Evolutionary conservation across 176 grass and related monocot species (phyloP).

Genomic region (Poa annua): DNA sequence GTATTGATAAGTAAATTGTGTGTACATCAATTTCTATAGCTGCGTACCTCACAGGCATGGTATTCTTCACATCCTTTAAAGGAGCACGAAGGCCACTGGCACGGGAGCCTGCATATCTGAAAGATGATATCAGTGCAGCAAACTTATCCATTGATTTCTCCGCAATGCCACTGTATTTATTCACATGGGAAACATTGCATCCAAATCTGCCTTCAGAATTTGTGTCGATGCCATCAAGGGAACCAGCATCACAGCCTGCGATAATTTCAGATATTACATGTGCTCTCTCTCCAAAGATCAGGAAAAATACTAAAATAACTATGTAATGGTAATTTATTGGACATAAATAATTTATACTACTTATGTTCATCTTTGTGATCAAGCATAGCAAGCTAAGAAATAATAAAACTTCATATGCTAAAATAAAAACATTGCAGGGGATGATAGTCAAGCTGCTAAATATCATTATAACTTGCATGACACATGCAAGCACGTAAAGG

Average conservation of each 20-base stretch:
- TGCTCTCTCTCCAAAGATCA: conserved; percentile 19
- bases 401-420: background rate
- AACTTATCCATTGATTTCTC: conserved; percentile 97
- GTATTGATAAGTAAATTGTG: conserved; percentile 21
- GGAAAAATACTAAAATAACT: background rate
- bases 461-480: background rate
- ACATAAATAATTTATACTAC: background rate
- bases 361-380: background rate
- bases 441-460: background rate
- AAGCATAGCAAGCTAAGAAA: conserved; percentile 14
- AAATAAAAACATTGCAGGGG: background rate
- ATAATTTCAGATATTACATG: conserved; percentile 25
- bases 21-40: conserved; percentile 21
- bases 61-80: conserved; percentile 85
- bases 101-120: conserved; percentile 76
- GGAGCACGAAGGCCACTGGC: conserved; percentile 92
- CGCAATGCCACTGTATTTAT: conserved; percentile 75
- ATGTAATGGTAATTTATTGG: background rate
- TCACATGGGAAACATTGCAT: conserved; percentile 84
- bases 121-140: conserved; percentile 73
- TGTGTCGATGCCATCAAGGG: conserved; percentile 26
- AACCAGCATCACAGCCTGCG: conserved; percentile 40
- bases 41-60: conserved; percentile 64
- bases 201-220: conserved; percentile 65
- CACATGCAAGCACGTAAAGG: background rate